Base-by-base conservation (phyloP, 1,284 basidiomycete genomes). In the Cryptococcus sp. region DNA sequence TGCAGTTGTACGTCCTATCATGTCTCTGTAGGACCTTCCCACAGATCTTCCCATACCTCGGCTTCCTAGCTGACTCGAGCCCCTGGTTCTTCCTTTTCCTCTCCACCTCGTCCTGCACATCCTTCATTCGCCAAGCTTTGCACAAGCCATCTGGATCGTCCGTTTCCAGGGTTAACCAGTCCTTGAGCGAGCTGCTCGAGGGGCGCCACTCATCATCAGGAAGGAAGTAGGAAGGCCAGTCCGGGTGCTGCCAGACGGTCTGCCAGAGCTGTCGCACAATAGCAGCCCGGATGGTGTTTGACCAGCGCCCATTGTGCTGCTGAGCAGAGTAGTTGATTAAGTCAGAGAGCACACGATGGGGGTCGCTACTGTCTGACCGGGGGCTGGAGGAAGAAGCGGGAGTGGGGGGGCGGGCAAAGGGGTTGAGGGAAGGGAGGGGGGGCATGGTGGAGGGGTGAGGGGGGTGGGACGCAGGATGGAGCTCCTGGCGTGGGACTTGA, bases 1-100 rank as follows among this genome's bases (percentile, higher is more conserved):
- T 91, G 88, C 90, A 93, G 42, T 88, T 83, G 73, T 91, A 92
- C 64, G 89, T 91, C 65, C 87, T 85, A 70, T 92, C 89, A 49
- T 62, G 68, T 35, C 72, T 59, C 50, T 69, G 66, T 18, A 76
- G 54, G 7, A 71, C 68, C 59, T 69, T 72, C 8, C 72, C 72
- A 53, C 74, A 76, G 4, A 63, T 64, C 35, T 57, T 56, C 0
- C 72, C 72, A 3, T 55, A 61, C 43, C 66, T 66, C 2, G 56
- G 50, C 36, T 56, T 50, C 13, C 61, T 53, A 0, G 55, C 51
- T 4, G 59, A 51, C 24, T 55, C 51, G 43, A 65, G 60, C 28
- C 64, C 63, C 12, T 52, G 57, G 2, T 46, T 42, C 20, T 53
- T 57, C 33, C 54, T 52, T 21, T 42, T 51, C 28, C 65, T 63